Conservation (phyloP, 148 eudicot genomes). For the Mesembryanthemum crystallinum region DNA sequence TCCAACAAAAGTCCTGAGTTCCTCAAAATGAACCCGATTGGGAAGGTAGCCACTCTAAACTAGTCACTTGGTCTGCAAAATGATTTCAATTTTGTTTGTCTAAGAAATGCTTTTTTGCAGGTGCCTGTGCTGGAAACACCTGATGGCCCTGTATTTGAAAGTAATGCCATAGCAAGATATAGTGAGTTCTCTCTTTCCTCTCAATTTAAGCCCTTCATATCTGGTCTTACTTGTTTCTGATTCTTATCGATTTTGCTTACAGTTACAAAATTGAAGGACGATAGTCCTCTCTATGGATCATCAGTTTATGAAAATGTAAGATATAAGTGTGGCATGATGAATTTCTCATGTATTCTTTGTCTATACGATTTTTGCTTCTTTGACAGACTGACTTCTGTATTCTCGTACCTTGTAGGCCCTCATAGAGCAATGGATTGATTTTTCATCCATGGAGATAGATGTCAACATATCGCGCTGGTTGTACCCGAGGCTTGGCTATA, state of each 20-base stretch:
- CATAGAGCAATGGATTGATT: constrained; percentile 71
- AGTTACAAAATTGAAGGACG: constrained; percentile 52
- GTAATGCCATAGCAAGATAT: constrained; percentile 76
- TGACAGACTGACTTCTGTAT: neutral
- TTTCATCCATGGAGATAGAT: constrained; percentile 58
- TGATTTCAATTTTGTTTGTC: neutral
- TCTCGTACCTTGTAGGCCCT: constrained; percentile 36
- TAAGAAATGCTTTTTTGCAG: constrained; percentile 17
- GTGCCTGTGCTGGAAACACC: constrained; percentile 71
- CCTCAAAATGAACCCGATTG: constrained; percentile 72
- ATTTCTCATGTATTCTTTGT: neutral
- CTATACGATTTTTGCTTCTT: neutral
- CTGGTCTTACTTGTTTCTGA: constrained; percentile 9
- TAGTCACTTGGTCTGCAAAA: neutral
- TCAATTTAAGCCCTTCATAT: constrained; percentile 21
- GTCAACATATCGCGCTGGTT: constrained; percentile 37
- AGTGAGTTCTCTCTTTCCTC: constrained; percentile 31
- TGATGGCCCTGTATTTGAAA: constrained; percentile 57
- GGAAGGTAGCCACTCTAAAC: constrained; percentile 45
- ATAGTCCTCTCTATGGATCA: constrained; percentile 48
- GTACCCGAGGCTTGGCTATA: constrained; percentile 43
- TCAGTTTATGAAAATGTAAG: constrained; percentile 54
- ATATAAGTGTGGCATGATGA: neutral
- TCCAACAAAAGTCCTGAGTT: constrained; percentile 71
- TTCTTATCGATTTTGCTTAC: constrained; percentile 16